These are phyloP conservation scores for Starmerella potacharoeniae DNA, from an alignment of 805 yeast species.

Conservation along the genomic window DNA sequence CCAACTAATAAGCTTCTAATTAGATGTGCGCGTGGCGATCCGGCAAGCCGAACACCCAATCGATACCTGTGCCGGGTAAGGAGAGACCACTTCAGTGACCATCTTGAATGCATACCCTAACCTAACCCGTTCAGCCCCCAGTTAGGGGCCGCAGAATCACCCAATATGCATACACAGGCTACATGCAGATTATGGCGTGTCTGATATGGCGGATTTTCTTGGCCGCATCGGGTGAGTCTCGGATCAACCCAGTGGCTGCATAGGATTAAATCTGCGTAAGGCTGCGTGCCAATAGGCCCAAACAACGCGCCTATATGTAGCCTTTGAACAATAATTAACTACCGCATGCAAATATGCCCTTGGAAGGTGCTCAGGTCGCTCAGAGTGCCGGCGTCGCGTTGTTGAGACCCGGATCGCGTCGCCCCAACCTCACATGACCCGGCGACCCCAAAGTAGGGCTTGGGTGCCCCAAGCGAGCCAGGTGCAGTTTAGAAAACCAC, in stretches of 20 bases:
- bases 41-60: no score
- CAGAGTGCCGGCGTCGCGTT: not conserved
- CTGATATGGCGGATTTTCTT: not conserved
- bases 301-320: no score
- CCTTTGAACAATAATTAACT: no score
- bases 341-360: no score
- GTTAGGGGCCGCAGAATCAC: not conserved
- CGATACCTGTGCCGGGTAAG: not conserved
- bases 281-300: no score
- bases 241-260: no score
- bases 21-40: no score
- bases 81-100: not conserved
- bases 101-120: not conserved
- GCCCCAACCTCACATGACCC: conserved; percentile 6
- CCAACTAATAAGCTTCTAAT: no score
- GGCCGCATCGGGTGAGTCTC: no score
- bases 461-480: not conserved
- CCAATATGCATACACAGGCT: not conserved
- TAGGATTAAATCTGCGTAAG: no score
- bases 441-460: conserved; percentile 4
- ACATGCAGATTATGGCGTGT: not conserved
- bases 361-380: no score
- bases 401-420: conserved; percentile 4
- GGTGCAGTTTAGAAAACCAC: not conserved
- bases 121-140: not conserved